Conservation (phyloP, 768 basidiomycete species). For the Pilatotrama ljubarskyi region DNA sequence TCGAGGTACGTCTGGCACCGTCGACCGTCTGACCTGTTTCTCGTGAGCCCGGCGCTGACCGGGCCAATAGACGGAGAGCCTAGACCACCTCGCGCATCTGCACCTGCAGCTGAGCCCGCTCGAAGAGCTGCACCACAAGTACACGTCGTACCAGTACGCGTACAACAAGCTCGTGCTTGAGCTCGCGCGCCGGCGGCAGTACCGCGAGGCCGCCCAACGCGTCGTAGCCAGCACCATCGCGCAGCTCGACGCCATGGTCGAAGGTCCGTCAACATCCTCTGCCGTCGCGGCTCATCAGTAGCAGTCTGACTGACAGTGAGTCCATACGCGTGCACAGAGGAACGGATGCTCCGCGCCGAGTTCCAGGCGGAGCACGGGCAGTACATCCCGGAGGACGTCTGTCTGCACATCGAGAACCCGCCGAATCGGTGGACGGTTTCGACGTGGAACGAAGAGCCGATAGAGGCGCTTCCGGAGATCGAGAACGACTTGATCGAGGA, state of each 20-base stretch:
- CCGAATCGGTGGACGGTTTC: slow-evolving; percentile 74
- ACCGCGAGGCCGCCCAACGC: slow-evolving; percentile 63
- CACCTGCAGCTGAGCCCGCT: slow-evolving; percentile 63
- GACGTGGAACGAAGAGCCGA: slow-evolving; percentile 53
- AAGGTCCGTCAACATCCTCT: slow-evolving; percentile 45
- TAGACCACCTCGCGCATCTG: slow-evolving; percentile 54
- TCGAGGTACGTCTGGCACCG: slow-evolving; percentile 53
- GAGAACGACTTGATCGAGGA: slow-evolving; percentile 57
- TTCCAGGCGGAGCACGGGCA: slow-evolving; percentile 76
- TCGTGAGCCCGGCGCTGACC: neutral
- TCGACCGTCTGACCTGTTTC: neutral
- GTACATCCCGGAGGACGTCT: slow-evolving; percentile 78
- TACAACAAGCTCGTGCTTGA: slow-evolving; percentile 76
- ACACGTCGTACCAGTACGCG: slow-evolving; percentile 66
- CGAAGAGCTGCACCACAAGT: slow-evolving; percentile 64
- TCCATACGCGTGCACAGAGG: slow-evolving; percentile 50
- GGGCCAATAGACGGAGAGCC: slow-evolving; percentile 45
- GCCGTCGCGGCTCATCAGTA: neutral
- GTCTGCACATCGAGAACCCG: slow-evolving; percentile 70
- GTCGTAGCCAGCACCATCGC: slow-evolving; percentile 65
- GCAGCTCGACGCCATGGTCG: slow-evolving; percentile 63
- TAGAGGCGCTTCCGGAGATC: slow-evolving; percentile 64
- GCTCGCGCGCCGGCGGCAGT: slow-evolving; percentile 65
- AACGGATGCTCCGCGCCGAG: slow-evolving; percentile 57
- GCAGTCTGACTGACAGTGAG: neutral